Percentiles rank a stretch among this genome's conserved stretches.
Conservation (phyloP, 129 eudicot genomes). For the Chrysanthemum seticuspe region DNA sequence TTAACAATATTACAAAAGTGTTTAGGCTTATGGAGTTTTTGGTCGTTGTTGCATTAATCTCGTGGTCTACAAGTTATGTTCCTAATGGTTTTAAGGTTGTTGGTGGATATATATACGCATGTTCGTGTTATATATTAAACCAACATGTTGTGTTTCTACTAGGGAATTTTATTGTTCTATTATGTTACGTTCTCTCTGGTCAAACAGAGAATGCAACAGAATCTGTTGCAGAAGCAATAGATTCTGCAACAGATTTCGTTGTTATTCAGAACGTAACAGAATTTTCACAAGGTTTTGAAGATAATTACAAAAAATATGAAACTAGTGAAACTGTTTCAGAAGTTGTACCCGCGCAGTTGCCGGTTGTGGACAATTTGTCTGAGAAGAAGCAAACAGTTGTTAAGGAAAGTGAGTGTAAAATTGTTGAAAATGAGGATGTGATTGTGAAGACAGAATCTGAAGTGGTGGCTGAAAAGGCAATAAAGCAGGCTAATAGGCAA, state of each 20-base stretch:
- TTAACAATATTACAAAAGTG: constrained; percentile 44
- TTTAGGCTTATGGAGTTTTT: constrained; percentile 44
- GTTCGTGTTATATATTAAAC: constrained; percentile 36
- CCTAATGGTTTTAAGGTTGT: constrained; percentile 35
- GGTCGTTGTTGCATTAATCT: constrained; percentile 41
- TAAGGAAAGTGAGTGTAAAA: background rate
- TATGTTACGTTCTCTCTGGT: constrained; percentile 46
- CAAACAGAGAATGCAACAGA: constrained; percentile 27
- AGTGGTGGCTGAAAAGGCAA: constrained; percentile 36
- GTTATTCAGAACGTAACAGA: background rate
- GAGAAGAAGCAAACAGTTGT: constrained; percentile 1
- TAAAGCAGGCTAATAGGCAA: constrained; percentile 50
- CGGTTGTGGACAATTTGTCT: constrained; percentile 4
- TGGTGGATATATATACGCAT: constrained; percentile 27
- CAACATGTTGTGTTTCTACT: constrained; percentile 70
- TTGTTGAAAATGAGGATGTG: constrained; percentile 9
- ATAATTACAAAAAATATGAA: constrained; percentile 11
- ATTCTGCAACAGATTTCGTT: constrained; percentile 11
- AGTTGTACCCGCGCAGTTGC: background rate
- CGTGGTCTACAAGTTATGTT: constrained; percentile 63
- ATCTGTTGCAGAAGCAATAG: background rate
- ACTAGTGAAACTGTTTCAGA: constrained; percentile 7
- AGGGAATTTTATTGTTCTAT: constrained; percentile 60
- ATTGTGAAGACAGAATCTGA: constrained; percentile 21
- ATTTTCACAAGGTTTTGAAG: constrained; percentile 25